phyloP scores from a whole-genome alignment of 2,329 filamentous ascomycete genomes.

The Talaromyces sp. region DNA sequence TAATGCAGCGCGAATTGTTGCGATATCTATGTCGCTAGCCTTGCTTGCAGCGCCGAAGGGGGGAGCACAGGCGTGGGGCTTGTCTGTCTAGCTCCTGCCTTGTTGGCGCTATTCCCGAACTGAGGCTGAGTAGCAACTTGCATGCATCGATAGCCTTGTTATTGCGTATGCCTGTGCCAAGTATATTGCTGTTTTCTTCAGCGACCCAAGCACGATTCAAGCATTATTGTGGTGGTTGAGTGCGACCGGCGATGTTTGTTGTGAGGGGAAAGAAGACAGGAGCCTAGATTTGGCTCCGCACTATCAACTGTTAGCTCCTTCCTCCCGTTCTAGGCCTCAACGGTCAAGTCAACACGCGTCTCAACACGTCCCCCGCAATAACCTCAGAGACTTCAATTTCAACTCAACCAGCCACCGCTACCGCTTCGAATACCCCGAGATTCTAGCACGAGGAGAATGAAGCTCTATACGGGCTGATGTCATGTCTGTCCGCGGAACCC shows the following conservation, averaged over 20 bases:
- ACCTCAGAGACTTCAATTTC: neutral
- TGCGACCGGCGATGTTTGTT: neutral
- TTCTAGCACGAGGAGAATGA: neutral
- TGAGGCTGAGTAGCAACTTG: neutral
- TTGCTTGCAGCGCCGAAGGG: neutral
- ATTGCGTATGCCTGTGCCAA: neutral
- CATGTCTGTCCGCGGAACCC: slow-evolving; percentile 28
- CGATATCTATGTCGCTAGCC: neutral
- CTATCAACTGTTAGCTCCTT: no score
- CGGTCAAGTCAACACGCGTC: neutral
- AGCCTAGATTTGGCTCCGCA: neutral
- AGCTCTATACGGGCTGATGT: slow-evolving; percentile 5
- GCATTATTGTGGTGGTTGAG: neutral
- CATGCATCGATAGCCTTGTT: neutral
- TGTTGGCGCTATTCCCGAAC: neutral
- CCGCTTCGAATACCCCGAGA: neutral
- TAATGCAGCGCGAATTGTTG: neutral
- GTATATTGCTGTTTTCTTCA: no score
- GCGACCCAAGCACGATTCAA: neutral
- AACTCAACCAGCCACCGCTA: neutral
- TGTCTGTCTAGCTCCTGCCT: neutral
- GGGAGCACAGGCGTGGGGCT: neutral
- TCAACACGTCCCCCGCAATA: neutral
- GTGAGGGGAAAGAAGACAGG: neutral
- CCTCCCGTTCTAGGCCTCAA: no score